phyloP scores from a whole-genome alignment of 352 stramenopile species.

The Phytophthora europaea region DNA sequence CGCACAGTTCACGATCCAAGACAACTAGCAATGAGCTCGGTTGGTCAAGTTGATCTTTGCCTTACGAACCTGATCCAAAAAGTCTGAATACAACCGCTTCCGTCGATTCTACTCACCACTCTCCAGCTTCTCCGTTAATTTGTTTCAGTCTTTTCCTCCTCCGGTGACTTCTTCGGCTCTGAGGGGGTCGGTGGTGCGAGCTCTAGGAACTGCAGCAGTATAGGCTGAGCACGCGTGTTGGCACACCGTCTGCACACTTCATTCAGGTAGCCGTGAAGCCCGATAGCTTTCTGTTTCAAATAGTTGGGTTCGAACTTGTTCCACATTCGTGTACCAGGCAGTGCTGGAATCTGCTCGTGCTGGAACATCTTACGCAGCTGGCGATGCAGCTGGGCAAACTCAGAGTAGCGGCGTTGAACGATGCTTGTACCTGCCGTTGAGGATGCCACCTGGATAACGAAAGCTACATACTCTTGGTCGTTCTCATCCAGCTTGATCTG shows the following conservation, averaged over 20 bases:
- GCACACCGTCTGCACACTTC: constrained; percentile 81
- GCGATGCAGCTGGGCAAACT: constrained; percentile 82
- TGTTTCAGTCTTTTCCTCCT: constrained; percentile 19
- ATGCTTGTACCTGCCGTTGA: constrained; percentile 68
- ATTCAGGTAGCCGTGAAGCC: constrained; percentile 74
- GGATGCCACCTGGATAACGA: constrained; percentile 83
- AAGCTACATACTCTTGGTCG: constrained; percentile 77
- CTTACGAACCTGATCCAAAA: constrained; percentile 16
- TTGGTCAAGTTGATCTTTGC: constrained; percentile 16
- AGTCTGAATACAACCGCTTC: constrained; percentile 18
- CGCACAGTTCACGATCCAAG: constrained; percentile 54
- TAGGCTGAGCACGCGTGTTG: constrained; percentile 69
- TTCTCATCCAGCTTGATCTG: constrained; percentile 78
- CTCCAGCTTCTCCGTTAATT: constrained; percentile 16
- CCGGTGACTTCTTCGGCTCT: constrained; percentile 11
- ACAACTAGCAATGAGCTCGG: constrained; percentile 25
- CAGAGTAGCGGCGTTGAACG: constrained; percentile 84
- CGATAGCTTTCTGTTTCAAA: constrained; percentile 82
- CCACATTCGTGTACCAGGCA: constrained; percentile 84
- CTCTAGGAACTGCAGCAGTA: constrained; percentile 78
- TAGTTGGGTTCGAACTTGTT: constrained; percentile 88
- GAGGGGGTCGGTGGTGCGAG: constrained; percentile 35
- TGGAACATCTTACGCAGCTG: constrained; percentile 82
- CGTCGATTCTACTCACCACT: constrained; percentile 25
- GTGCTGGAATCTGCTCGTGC: constrained; percentile 76